Conservation (phyloP, 208 protist species). For the Leishmania aethiopica region DNA sequence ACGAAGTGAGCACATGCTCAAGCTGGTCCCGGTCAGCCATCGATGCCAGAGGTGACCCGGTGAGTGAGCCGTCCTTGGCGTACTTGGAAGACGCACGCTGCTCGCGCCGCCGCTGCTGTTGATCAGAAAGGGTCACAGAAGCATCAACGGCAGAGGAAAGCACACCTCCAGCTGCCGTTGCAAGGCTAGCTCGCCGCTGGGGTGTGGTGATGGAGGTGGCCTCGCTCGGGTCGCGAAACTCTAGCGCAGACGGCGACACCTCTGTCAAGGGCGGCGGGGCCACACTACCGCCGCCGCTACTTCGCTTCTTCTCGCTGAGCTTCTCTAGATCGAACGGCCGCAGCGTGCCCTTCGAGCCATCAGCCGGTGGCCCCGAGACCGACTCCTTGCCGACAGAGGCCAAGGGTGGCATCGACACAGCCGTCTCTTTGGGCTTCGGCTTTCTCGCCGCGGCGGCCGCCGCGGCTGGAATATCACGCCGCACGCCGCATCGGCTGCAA, state of each 20-base stretch:
- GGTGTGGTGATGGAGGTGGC: constrained; percentile 23
- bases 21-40: constrained; percentile 16
- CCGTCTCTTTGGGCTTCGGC: not conserved
- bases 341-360: constrained; percentile 11
- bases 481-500: constrained; percentile 82
- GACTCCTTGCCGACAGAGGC: not conserved
- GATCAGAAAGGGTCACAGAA: not conserved
- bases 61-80: constrained; percentile 13
- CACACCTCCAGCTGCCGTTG: not conserved
- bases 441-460: not conserved
- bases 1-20: not conserved
- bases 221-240: constrained; percentile 23
- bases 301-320: constrained; percentile 3
- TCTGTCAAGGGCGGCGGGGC: constrained; percentile 1
- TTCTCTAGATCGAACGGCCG: constrained; percentile 21
- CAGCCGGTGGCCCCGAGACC: not conserved
- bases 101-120: not conserved
- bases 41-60: constrained; percentile 12
- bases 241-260: not conserved
- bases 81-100: constrained; percentile 15
- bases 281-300: not conserved
- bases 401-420: constrained; percentile 7
- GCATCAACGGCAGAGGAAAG: not conserved
- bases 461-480: not conserved
- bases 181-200: not conserved